A percentile compares a stretch with the other conserved stretches of the same genome.
phyloP scores from a whole-genome alignment of 2,329 filamentous ascomycete genomes.

The Colletotrichum theobromicola region DNA sequence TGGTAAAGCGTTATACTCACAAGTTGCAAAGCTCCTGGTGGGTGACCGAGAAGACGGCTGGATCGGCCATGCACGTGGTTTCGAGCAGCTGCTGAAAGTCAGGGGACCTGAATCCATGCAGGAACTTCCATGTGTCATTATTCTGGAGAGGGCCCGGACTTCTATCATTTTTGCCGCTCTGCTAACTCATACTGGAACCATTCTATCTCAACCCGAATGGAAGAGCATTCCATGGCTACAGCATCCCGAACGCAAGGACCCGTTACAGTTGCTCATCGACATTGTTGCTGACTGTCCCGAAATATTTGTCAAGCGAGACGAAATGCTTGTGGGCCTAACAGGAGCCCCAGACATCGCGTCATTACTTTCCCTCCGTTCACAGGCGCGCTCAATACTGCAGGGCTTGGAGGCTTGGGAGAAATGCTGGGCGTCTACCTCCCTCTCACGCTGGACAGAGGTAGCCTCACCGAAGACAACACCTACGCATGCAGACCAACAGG shows the following conservation, averaged over 20 bases:
- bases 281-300: background rate
- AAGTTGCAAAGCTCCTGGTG: background rate
- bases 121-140: background rate
- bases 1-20: background rate
- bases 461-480: background rate
- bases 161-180: background rate
- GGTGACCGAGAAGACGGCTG: background rate
- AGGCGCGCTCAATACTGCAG: background rate
- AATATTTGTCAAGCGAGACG: background rate
- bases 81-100: background rate
- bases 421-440: background rate
- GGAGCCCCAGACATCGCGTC: background rate
- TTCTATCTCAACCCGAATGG: background rate
- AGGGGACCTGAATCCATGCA: background rate
- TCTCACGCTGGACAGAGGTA: background rate
- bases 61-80: background rate
- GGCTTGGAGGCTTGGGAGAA: background rate
- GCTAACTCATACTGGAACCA: background rate
- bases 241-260: background rate
- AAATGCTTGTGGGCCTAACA: background rate
- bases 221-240: background rate
- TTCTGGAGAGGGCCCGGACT: background rate
- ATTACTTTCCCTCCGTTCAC: background rate
- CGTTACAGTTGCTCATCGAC: background rate
- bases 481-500: background rate